Evolutionary conservation across 768 basidiomycete species (phyloP), one percentile per base, ranked within the genome.

Genomic region (Candolleomyces aberdarensis): DNA sequence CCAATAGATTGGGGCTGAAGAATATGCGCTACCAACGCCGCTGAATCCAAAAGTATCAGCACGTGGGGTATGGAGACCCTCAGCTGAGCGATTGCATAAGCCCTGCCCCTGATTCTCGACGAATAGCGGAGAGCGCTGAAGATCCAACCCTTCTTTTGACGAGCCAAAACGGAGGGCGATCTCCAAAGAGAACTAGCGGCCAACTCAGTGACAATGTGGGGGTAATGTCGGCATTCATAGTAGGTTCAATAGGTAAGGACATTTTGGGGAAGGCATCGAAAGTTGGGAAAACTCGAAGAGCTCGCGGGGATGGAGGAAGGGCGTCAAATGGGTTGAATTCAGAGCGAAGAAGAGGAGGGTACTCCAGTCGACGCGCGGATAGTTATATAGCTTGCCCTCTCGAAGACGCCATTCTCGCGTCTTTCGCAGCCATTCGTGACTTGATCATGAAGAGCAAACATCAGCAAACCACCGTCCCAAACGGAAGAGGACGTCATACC

Each of bases 391-490:
- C n/a, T 15, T n/a, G 2, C 2, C 4, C 13, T 13, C 26, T 17
- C 26, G 58, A 68, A 65, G 59, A 57, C 66, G 63, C 64, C 40
- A 67, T 67, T 49, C 63, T 71, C 51, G 64, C 69, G 70, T 61
- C 62, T 65, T 65, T 56, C 26, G 20, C 29, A 20, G 8, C 29
- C 22, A 41, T 11, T 36, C 39, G 54, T 41, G 40, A 56, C n/a
- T 19, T 56, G 39, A 26, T 26, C 19, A 19, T 10, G 15, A 46
- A 17, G 44, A 46, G 40, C 40, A 41, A 41, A 36, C 52, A 54
- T 54, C 29, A 40, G 52, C 52, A 40, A 17, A 19, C 14, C n/a
- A 8, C 54, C n/a, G 39, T 43, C n/a, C 5, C 40, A n/a, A 22
- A 20, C 44, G 44, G 44, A 20, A 17, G 19, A 20, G 44, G 15